Conservation (phyloP, 1,284 basidiomycete species). For the Chondrostereum purpureum region DNA sequence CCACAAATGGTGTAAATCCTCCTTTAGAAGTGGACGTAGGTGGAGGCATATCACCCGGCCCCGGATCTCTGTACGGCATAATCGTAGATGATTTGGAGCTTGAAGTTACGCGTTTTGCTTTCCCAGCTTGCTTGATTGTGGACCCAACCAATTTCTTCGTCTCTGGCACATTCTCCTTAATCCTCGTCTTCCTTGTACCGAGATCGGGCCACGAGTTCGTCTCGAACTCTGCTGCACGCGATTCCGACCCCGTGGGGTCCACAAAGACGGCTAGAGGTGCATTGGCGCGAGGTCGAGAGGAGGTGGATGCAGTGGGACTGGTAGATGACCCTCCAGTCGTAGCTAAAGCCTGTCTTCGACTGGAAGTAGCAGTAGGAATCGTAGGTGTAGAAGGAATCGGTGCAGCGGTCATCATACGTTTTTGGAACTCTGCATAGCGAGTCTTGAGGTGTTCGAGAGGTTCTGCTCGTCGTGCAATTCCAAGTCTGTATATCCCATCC, state of each 20-base stretch:
- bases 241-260: constrained; percentile 52
- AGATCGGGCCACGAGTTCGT: constrained; percentile 58
- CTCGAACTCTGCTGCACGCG: constrained; percentile 32
- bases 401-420: constrained; percentile 61
- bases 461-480: constrained; percentile 72
- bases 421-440: constrained; percentile 76
- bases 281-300: constrained; percentile 38
- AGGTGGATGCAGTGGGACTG: constrained; percentile 17
- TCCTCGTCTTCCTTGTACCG: constrained; percentile 64
- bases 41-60: constrained; percentile 30
- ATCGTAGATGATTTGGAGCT: constrained; percentile 38
- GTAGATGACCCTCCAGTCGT: constrained; percentile 21
- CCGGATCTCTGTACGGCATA: constrained; percentile 49
- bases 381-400: constrained; percentile 26
- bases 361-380: constrained; percentile 24
- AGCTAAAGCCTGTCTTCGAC: constrained; percentile 23
- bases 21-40: constrained; percentile 26
- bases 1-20: constrained; percentile 32
- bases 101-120: constrained; percentile 44
- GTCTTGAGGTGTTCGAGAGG: constrained; percentile 73
- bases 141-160: constrained; percentile 60
- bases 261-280: constrained; percentile 60
- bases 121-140: constrained; percentile 54
- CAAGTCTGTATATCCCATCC: constrained; percentile 82
- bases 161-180: constrained; percentile 70